Base-by-base conservation (phyloP, 2,329 filamentous ascomycete species). In the Exophiala xenobiotica region DNA sequence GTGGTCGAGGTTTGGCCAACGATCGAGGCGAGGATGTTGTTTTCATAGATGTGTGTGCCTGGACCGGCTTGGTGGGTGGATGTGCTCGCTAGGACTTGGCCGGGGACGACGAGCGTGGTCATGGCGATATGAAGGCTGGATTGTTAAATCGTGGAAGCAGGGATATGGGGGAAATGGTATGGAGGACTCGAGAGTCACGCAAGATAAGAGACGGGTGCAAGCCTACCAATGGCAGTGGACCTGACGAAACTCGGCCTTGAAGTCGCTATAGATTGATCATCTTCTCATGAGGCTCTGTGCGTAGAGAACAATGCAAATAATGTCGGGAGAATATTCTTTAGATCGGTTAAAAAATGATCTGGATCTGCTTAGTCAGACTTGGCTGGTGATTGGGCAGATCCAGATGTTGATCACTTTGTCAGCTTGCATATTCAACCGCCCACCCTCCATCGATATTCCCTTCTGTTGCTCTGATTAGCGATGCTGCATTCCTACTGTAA, bases 41-140 rank as follows among this genome's bases (percentile, higher is more conserved):
- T 78, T 58, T 86, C 78, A 71, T 89, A 80, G 59, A 95, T 77
- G 69, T 97, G 90, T 0, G 90, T 96, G 59, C 92, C 93, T 8
- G 88, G 77, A 11, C 92, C 92, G 22, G 90, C 80, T 33, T 78
- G 72, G 70, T 86, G 91, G 60, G 82, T 80, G 49, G 79, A 75
- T 14, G 78, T 71, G 14, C 85, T 73, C 23, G 88, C 91, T 33
- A 99, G 81, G 39, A 83, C 74, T 67, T 93, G 88, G 67, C 93
- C 93, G 8, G 93, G 93, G 7, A 59, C 57, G 31, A 53, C 54
- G 19, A 27, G 9, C 9, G 49, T 46, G 24, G 53, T 37, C 52
- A 55, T 53, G 29, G 18, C 31, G 26, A 19, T 6, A 12, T 4
- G 19, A 20, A 40, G 9, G 38, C 20, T 19, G 38, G 14, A 40